Base-by-base conservation (phyloP, 257 asterid genomes). In the Forsythia viridissima region DNA sequence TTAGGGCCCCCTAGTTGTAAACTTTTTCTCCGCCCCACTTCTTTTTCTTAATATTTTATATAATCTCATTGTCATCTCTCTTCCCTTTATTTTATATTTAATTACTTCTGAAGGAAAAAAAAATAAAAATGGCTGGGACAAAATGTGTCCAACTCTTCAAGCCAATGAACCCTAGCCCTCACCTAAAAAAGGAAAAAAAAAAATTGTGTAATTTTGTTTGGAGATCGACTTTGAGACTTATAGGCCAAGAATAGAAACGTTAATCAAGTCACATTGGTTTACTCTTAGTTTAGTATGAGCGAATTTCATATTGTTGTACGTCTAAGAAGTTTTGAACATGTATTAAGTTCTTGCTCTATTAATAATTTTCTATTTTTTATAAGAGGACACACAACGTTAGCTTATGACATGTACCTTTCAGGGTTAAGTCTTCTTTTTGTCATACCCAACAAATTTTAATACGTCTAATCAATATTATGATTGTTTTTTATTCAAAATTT, bases 1-100 rank as follows among this genome's bases (percentile, higher is more conserved):
- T 82, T 67, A 72, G 72, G 73, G 73, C 85, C 83, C 87, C 86
- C 86, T 52, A 43, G 61, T 74, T 75, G 66, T 79, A 63, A 65
- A 70, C 79, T 43, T 10, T 68, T 73, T 61, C 73, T 43, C 82
- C 67, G 39, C 79, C 83, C 72, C 84, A 79, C 75, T 73, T 75
- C 30, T 61, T 75, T 48, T 76, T 20, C 75, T 71, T 70, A 24
- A 30, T 82, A 76, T 76, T 75, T 59, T 63, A 15, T 24, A 24
- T 24, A 61, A 61, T 75, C 61, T 40, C 46, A 20, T 39, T 72
- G 55, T 72, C 73, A 70, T 30, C 34, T 30, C 34, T 30, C 34
- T 30, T 30, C 34, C 34, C 34, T 30, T 30, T 30, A 30, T 1
- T 24, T 30, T 30, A 30, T 30, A 46, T 46, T 3, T 46, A 46